Base-by-base conservation (phyloP, 164 flowering plant genomes). In the Malania oleifera region DNA sequence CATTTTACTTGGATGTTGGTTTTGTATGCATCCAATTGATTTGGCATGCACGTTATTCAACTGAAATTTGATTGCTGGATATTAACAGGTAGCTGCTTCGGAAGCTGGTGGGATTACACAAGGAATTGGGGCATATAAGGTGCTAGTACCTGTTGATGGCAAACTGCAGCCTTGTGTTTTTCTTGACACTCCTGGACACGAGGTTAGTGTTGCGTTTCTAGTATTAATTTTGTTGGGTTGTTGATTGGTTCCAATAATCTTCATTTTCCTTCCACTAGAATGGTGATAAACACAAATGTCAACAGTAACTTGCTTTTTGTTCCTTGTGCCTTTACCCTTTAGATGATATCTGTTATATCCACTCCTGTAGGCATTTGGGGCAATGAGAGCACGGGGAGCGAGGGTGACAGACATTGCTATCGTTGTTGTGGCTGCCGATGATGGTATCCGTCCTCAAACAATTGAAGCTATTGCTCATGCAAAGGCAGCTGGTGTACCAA, bases 101-200 rank as follows among this genome's bases (percentile, higher is more conserved):
- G 98, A 91, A 81, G 96, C 96, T 28, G 98, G 98, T 61, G 98
- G 98, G 44, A 91, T 91, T 51, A 91, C 98, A 38, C 98, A 92
- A 76, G 98, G 98, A 59, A 89, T 89, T 75, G 98, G 98, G 22
- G 98, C 96, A 44, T 92, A 92, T 74, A 85, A 81, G 67, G 89
- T 92, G 43, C 68, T 71, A 55, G 86, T 92, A 54, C 87, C 93
- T 52, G 75, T 89, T 35, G 96, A 92, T 64, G 93, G 93, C 38
- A 81, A 80, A 72, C 57, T 48, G 59, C 89, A 75, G 41, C 70
- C 88, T 44, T 92, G 98, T 73, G 91, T 89, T 68, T 85, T 92
- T 65, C 95, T 92, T 62, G 98, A 92, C 64, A 92, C 98, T 61
- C 96, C 98, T 35, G 98, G 98, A 35, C 98, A 92, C 69, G 91